Conservation (phyloP, 208 protist species). For the Crithidia mellificae region DNA sequence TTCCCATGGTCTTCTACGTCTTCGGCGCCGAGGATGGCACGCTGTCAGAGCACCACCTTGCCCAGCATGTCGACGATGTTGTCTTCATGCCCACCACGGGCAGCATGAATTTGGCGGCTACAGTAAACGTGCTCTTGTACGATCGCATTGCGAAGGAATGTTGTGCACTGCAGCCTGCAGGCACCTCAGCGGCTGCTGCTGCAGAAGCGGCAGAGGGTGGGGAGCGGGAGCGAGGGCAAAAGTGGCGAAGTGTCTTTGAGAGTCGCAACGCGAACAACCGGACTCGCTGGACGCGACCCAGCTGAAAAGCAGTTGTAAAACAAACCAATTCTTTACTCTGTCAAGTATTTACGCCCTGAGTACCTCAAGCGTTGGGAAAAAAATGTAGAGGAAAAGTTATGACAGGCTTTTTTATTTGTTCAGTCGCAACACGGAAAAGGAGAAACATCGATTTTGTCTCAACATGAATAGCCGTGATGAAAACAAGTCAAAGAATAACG, state of each 20-base stretch:
- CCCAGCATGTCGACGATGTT: conserved; percentile 52
- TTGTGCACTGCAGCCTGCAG: conserved; percentile 18
- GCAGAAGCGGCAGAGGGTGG: background rate
- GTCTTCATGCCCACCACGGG: conserved; percentile 69
- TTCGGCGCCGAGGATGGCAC: conserved; percentile 72
- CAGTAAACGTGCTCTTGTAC: conserved; percentile 76
- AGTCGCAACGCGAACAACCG: conserved; percentile 66
- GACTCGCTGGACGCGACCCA: conserved; percentile 22
- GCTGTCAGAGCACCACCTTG: conserved; percentile 39
- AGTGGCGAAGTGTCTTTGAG: conserved; percentile 28
- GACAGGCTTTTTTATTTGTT: too few species aligned
- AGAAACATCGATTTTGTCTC: too few species aligned
- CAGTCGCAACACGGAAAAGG: too few species aligned
- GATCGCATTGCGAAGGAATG: conserved; percentile 59
- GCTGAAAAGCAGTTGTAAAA: background rate
- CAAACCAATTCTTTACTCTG: too few species aligned
- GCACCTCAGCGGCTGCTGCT: too few species aligned
- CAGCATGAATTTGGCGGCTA: conserved; percentile 78
- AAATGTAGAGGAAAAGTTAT: too few species aligned
- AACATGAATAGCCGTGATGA: too few species aligned
- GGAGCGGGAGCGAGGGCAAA: background rate
- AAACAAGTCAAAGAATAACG: too few species aligned
- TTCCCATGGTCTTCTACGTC: conserved; percentile 62
- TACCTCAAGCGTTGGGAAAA: background rate
- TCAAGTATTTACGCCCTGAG: background rate